Evolutionary conservation across 192 early-diverging fungal genomes (phyloP), one percentile per base, ranked within the genome.

Genomic region (Linnemannia exigua): DNA sequence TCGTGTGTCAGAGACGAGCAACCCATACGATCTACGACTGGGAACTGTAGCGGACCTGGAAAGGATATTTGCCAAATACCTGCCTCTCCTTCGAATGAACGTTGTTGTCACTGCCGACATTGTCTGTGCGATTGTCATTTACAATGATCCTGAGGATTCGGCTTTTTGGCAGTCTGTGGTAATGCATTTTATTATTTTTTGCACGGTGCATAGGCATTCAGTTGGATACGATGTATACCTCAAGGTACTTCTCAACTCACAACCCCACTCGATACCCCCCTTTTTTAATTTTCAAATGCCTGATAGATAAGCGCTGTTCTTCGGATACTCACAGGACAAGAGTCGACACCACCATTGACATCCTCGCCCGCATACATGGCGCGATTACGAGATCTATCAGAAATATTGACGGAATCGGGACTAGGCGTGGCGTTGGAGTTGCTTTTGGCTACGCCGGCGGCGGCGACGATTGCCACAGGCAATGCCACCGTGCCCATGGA

Each of bases 41-140:
- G 58, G 58, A 3, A 63, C 58, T 63, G 58, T 63, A 14, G 58
- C 58, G 22, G 28, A 63, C 14, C 20, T 82, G 11, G 67, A 20
- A 46, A 22, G n/a, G 15, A 46, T 70, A 2, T 25, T 81, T 22
- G 11, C 16, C 3, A 75, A 37, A 6, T 77, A 36, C 58, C 0
- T 20, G 33, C 19, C 61, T 0, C 19, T 77, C 16, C 54, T 77
- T 14, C 47, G 20, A 31, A 0, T 77, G 38, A 73, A 83, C 20
- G 33, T 33, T 17, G 38, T 72, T 17, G 35, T 83, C n/a, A 9
- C 67, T 41, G 81, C 76, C 1, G 70, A 83, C n/a, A 37, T 83
- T 15, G 50, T 83, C 20, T 83, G 76, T 37, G 81, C 75, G 9
- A 7, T 77, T 5, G 75, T 70, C 20, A 0, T 73, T 4, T 54